A percentile compares a stretch with the other conserved stretches of the same genome.
Evolutionary conservation across 345 rosid species (phyloP).

Genomic region (Pseudoturritis turrita): DNA sequence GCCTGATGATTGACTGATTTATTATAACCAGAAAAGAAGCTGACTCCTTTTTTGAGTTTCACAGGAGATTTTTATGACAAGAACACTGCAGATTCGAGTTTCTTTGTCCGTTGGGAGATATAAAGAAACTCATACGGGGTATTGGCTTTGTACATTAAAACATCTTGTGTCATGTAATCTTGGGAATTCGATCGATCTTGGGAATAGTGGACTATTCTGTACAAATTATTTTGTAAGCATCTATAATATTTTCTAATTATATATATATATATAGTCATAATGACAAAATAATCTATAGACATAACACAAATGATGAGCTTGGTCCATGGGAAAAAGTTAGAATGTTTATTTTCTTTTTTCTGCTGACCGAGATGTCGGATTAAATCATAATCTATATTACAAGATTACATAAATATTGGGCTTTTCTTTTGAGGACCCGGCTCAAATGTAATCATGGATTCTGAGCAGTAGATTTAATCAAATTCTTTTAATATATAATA

Average conservation of each 20-base stretch:
- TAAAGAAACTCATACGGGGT: background rate
- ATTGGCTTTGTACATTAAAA: constrained; percentile 10
- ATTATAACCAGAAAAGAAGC: background rate
- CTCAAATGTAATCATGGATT: background rate
- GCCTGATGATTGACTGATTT: constrained; percentile 37
- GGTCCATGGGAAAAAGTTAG: background rate
- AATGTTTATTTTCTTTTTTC: background rate
- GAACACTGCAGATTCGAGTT: background rate
- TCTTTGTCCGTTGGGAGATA: background rate
- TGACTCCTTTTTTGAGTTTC: background rate
- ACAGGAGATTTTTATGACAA: constrained; percentile 7
- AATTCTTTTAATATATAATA: background rate
- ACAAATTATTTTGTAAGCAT: too few species aligned
- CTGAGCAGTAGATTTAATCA: background rate
- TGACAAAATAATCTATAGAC: too few species aligned
- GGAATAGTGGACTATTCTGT: too few species aligned
- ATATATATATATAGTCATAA: too few species aligned
- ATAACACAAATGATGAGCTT: constrained; percentile 1
- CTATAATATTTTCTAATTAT: too few species aligned
- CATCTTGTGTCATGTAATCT: constrained; percentile 6
- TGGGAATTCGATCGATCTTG: too few species aligned
- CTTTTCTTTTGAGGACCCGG: background rate
- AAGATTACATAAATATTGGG: constrained; percentile 1
- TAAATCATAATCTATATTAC: background rate
- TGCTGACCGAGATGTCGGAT: background rate